Evolutionary conservation across 2,329 filamentous ascomycete genomes (phyloP).

Genomic region (Cladosporium halotolerans): DNA sequence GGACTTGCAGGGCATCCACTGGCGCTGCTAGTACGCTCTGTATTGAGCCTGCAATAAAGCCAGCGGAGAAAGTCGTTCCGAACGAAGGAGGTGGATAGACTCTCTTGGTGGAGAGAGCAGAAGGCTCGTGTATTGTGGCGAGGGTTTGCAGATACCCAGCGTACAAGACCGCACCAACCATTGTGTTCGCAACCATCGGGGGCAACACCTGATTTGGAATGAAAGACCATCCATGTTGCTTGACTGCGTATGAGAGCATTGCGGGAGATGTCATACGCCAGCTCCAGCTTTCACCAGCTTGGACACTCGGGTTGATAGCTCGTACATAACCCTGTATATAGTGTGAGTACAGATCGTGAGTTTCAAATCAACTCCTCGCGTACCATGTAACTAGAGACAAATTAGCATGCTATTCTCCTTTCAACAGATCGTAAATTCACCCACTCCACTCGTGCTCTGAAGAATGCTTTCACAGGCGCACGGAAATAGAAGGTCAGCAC

Average conservation of each 20-base stretch:
- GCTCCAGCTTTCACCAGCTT: conserved; percentile 48
- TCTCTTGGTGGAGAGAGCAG: conserved; percentile 53
- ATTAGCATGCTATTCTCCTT: conserved; percentile 10
- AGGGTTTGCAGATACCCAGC: conserved; percentile 69
- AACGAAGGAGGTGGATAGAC: conserved; percentile 64
- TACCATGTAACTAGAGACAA: conserved; percentile 45
- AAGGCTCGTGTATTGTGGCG: conserved; percentile 59
- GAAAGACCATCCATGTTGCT: conserved; percentile 65
- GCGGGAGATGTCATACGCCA: conserved; percentile 63
- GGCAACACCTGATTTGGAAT: conserved; percentile 72
- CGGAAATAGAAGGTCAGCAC: conserved; percentile 87
- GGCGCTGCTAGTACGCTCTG: conserved; percentile 69
- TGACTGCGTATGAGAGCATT: conserved; percentile 60
- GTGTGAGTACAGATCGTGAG: background rate
- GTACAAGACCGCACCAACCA: conserved; percentile 68
- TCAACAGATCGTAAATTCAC: conserved; percentile 16
- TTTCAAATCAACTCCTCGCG: background rate
- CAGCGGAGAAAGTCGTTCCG: conserved; percentile 60
- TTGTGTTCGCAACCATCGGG: conserved; percentile 66
- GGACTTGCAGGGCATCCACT: conserved; percentile 67
- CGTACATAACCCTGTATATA: conserved; percentile 51
- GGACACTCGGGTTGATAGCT: conserved; percentile 54
- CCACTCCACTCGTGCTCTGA: conserved; percentile 84
- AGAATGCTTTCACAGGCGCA: conserved; percentile 86
- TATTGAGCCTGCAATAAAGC: conserved; percentile 60